phyloP scores from a whole-genome alignment of 2,329 filamentous ascomycete genomes.

The Calonectria montana region DNA sequence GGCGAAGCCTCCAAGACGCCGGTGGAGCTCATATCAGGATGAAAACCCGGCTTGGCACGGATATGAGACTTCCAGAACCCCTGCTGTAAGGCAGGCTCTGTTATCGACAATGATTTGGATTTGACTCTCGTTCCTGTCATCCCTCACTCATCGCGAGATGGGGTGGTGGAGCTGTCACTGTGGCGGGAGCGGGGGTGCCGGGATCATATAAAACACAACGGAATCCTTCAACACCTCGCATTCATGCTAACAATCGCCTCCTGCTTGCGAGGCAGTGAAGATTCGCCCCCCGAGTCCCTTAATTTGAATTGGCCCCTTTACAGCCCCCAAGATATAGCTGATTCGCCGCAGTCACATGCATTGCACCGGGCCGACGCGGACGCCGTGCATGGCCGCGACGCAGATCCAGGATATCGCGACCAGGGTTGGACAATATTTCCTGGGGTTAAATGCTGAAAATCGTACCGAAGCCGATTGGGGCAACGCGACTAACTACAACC shows the following conservation, averaged over 20 bases:
- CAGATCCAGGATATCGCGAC: neutral
- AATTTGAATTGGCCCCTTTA: neutral
- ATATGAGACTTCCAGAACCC: slow-evolving; percentile 1
- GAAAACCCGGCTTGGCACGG: neutral
- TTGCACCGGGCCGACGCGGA: neutral
- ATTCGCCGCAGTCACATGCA: neutral
- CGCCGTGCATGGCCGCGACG: neutral
- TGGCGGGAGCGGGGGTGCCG: neutral
- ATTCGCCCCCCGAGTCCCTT: neutral
- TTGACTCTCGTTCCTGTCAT: neutral
- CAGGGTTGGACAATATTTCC: neutral
- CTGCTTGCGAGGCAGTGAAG: neutral
- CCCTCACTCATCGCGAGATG: neutral
- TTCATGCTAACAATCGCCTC: neutral
- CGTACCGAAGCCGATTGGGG: neutral
- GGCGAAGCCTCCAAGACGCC: neutral
- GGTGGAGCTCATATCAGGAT: slow-evolving; percentile 2
- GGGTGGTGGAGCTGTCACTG: neutral
- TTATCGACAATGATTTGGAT: neutral
- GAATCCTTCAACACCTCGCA: neutral
- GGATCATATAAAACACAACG: neutral
- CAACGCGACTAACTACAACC: neutral
- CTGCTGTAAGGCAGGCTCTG: neutral
- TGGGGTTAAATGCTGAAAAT: neutral
- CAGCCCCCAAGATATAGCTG: neutral